Base-by-base conservation (phyloP, 441 rosid species). In the Sinapis alba region DNA sequence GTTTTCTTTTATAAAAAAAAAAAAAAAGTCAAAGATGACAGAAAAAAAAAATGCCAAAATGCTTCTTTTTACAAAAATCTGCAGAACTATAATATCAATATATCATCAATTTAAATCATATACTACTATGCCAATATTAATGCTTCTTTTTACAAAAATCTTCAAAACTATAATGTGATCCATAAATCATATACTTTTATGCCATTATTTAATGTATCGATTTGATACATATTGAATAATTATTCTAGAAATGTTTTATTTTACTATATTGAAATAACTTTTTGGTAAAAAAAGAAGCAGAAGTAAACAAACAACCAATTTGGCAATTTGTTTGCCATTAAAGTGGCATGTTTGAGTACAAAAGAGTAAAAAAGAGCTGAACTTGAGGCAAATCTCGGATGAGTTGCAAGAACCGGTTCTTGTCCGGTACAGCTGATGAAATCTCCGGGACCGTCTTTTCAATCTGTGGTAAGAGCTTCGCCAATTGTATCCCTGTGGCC, bases 361-460 rank as follows among this genome's bases (percentile, higher is more conserved):
- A 82, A 68, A 89, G 87, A 51, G 94, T 87, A 83, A 94, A 91
- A 89, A 94, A 90, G 79, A 87, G 81, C 65, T 88, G 85, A 6
- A 90, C 93, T 72, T 90, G 91, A 5, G 88, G 88, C 59, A 88
- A 61, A 66, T 59, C 78, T 51, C 79, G 76, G 54, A 91, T 84
- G 62, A 58, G 65, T 72, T 78, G 83, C 79, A 89, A 71, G 53
- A 83, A 85, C 70, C 78, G 86, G 81, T 87, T 90, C 76, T 80
- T 81, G 82, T 82, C 82, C 6, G 90, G 89, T 71, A 86, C 94
- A 5, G 75, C 82, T 0, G 86, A 78, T 0, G 86, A 78, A 63
- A 91, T 77, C 9, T 71, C 74, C 2, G 91, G 82, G 41, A 83
- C 73, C 58, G 79, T 82, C 78, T 86, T 90, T 2, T 83, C 88